Conservation (phyloP, 2,329 filamentous ascomycete species). For the Fusarium miscanthi region DNA sequence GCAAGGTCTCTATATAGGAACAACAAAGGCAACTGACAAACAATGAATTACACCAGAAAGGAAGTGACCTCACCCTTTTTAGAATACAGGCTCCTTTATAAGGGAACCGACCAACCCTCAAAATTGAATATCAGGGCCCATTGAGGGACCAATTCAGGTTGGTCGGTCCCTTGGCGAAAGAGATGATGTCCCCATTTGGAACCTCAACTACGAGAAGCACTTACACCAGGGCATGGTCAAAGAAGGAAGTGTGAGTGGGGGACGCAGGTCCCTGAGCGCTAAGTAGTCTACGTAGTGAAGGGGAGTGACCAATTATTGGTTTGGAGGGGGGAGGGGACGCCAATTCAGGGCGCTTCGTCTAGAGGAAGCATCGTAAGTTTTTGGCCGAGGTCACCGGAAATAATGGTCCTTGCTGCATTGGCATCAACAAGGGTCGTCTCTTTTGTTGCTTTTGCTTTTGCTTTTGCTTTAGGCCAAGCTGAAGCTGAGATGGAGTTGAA, state of each 20-base stretch:
- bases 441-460: background rate
- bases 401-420: background rate
- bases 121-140: slow-evolving; percentile 30
- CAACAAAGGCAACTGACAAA: slow-evolving; percentile 6
- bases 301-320: slow-evolving; percentile 29
- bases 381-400: background rate
- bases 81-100: slow-evolving; percentile 32
- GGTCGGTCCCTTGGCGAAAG: slow-evolving; percentile 20
- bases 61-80: slow-evolving; percentile 2
- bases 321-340: slow-evolving; percentile 9
- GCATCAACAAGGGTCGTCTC: background rate
- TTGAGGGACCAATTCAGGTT: slow-evolving; percentile 7
- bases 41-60: slow-evolving; percentile 1
- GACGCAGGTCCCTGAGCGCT: slow-evolving; percentile 25
- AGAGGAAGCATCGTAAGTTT: slow-evolving; percentile 13
- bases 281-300: slow-evolving; percentile 11
- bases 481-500: background rate
- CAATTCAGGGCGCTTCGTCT: slow-evolving; percentile 16
- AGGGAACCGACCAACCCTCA: slow-evolving; percentile 29
- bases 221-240: slow-evolving; percentile 9
- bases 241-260: slow-evolving; percentile 11
- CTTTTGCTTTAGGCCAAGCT: background rate
- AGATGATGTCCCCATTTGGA: slow-evolving; percentile 23
- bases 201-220: slow-evolving; percentile 6
- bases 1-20: slow-evolving; percentile 33